Evolutionary conservation across 305 asterid species (phyloP), one percentile per base, ranked within the genome.

Genomic region (Fraxinus angustifolia): DNA sequence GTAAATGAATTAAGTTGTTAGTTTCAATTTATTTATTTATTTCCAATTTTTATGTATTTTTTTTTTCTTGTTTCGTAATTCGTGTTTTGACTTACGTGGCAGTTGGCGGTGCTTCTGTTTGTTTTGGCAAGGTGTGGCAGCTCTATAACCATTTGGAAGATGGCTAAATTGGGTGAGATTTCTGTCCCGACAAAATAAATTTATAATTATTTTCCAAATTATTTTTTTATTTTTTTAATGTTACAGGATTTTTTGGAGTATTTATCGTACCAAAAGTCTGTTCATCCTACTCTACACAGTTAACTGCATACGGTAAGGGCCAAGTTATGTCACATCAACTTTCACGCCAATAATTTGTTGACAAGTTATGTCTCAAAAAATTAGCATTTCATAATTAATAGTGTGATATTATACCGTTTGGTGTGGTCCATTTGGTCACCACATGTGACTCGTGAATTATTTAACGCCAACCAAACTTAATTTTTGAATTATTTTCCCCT

Each of bases 61-160:
- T 23, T 23, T 19, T 50, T 80, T 33, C 2, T 68, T 77, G 8
- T 38, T 73, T 67, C 1, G 6, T 23, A 28, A 30, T 17, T 76
- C 0, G 34, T 65, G 36, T 60, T 11, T 77, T 21, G 23, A 34
- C 42, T 45, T 10, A 10, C 31, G 77, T 86, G 77, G 82, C 92
- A 95, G 98, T 84, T 95, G 94, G 98, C 98, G 81, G 88, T 91
- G 86, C 12, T 93, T 77, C 89, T 95, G 79, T 95, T 91, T 87
- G 85, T 91, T 87, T 91, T 95, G 89, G 99, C 97, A 84, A 84
- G 91, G 84, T 93, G 91, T 87, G 99, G 99, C 71, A 89, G 92
- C 88, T 93, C 94, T 78, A 89, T 95, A 79, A 92, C 97, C 8
- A 83, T 93, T 7, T 93, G 95, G 97, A 95, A 94, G 79, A 88